Evolutionary conservation across 2,329 filamentous ascomycete species (phyloP).

Genomic region (Fusarium coffeatum): DNA sequence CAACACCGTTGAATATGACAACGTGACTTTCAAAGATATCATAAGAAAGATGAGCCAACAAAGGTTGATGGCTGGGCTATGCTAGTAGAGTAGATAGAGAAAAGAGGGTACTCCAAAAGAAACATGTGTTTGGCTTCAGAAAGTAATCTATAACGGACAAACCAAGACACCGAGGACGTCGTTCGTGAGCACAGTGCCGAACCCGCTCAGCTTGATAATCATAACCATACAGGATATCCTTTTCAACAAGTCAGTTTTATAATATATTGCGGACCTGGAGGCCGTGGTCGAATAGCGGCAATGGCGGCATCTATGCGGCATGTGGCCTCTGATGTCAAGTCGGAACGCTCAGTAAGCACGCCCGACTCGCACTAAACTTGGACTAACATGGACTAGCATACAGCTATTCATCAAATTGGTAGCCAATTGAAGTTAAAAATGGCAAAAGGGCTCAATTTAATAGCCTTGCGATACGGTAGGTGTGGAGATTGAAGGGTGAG

Average conservation of each 20-base stretch:
- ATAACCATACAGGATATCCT: neutral
- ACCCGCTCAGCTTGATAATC: neutral
- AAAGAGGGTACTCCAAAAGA: neutral
- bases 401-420: neutral
- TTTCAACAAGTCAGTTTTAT: rapidly evolving
- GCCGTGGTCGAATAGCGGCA: neutral
- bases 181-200: neutral
- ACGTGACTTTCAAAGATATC: rapidly evolving
- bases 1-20: neutral
- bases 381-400: neutral
- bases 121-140: no score
- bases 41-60: no score
- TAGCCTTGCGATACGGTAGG: neutral
- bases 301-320: neutral
- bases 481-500: neutral
- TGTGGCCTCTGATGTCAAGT: neutral
- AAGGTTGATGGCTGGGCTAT: rapidly evolving
- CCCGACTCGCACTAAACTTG: neutral
- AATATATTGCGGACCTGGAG: neutral
- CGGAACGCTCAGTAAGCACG: neutral
- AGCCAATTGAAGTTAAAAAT: neutral
- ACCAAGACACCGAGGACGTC: no score
- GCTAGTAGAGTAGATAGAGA: neutral
- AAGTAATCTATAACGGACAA: neutral
- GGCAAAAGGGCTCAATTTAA: neutral